Evolutionary conservation across 2,329 filamentous ascomycete genomes (phyloP).

Genomic region (Aspergillus felis): DNA sequence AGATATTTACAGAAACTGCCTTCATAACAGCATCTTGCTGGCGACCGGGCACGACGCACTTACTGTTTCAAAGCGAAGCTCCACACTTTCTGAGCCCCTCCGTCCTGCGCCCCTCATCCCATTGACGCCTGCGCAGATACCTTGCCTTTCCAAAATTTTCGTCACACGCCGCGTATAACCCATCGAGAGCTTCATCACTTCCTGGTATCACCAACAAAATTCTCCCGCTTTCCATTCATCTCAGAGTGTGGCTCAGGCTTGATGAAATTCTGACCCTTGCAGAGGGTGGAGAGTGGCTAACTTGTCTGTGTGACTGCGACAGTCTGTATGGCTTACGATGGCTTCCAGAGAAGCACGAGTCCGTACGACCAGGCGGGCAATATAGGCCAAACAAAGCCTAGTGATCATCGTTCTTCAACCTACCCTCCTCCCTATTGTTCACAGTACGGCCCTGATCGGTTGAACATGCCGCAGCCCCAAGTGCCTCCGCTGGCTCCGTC

Average conservation of each 20-base stretch:
- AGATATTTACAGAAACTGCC: not conserved
- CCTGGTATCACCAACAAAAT: not conserved
- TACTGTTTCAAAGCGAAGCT: not conserved
- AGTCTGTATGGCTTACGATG: slow-evolving; percentile 41
- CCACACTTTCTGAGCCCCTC: not conserved
- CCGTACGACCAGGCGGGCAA: slow-evolving; percentile 26
- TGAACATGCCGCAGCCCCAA: slow-evolving; percentile 36
- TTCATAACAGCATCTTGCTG: not conserved
- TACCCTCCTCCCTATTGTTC: slow-evolving; percentile 30
- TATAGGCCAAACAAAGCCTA: slow-evolving; percentile 18
- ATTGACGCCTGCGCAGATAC: not conserved
- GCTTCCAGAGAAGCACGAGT: slow-evolving; percentile 31
- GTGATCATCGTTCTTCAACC: slow-evolving; percentile 23
- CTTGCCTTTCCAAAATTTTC: not conserved
- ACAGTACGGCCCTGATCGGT: slow-evolving; percentile 25
- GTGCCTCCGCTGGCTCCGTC: slow-evolving; percentile 19
- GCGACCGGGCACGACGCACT: not conserved
- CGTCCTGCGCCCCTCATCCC: not conserved
- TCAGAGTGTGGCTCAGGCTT: not conserved
- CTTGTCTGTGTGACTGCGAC: not conserved
- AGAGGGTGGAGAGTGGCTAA: not conserved
- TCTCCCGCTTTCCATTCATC: not conserved
- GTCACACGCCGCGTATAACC: not conserved
- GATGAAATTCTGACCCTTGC: not conserved
- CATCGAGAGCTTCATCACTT: not conserved